These are phyloP conservation scores for Santalum album DNA, from an alignment of 164 flowering plant genomes.

Conservation along the genomic window DNA sequence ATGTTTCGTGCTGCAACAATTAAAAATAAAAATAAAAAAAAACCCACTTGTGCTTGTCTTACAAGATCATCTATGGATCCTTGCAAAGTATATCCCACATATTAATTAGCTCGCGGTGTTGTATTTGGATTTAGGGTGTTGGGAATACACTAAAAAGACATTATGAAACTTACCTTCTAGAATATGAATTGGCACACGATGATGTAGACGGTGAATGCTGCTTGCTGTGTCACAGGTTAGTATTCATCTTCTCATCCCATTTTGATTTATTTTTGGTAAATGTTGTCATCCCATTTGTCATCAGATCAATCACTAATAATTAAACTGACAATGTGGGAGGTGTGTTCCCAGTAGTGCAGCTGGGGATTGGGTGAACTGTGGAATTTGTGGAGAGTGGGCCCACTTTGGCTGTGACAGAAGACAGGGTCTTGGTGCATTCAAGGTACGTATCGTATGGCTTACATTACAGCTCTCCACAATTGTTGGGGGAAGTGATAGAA, in stretches of 20 bases:
- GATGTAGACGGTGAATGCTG: constrained; percentile 99
- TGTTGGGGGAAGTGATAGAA: no score
- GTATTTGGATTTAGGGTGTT: constrained; percentile 54
- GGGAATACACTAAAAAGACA: constrained; percentile 97
- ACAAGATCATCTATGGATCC: no score
- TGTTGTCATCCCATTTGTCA: no score
- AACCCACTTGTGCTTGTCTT: no score
- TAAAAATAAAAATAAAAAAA: no score
- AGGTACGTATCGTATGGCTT: no score
- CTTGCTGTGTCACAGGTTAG: constrained; percentile 87
- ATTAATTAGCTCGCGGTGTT: not conserved
- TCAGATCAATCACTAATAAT: no score
- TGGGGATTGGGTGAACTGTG: constrained; percentile 99
- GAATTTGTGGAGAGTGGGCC: constrained; percentile 98
- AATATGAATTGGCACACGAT: constrained; percentile 96
- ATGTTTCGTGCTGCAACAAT: no score
- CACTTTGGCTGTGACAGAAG: constrained; percentile 97
- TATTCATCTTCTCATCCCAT: constrained; percentile 9
- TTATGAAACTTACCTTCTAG: constrained; percentile 90
- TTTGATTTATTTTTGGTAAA: not conserved
- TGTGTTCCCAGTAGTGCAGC: constrained; percentile 77
- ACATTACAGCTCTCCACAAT: no score
- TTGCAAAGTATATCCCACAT: no score
- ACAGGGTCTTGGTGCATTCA: constrained; percentile 96
- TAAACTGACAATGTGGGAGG: no score